Evolutionary conservation across 768 basidiomycete species (phyloP).

Genomic region (Leccinum olivaceopallidum): DNA sequence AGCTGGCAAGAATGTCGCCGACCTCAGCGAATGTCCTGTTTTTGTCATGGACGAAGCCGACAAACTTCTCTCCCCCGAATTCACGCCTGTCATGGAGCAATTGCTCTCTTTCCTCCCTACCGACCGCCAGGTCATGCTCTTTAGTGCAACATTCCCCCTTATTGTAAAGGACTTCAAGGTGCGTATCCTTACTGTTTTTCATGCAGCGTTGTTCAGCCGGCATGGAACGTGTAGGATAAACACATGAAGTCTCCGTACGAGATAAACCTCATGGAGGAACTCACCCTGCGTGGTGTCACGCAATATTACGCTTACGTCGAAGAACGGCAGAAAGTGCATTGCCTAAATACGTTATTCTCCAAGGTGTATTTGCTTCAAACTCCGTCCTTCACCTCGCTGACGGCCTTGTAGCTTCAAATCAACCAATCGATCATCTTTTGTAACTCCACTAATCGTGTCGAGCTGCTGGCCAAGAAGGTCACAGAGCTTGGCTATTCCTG

Average conservation of each 20-base stretch:
- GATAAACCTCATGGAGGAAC: conserved; percentile 99
- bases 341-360: conserved; percentile 98
- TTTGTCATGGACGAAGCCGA: conserved; percentile 99
- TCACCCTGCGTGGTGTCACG: conserved; percentile 96
- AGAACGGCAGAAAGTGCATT: conserved; percentile 99
- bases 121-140: conserved; percentile 96
- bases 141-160: conserved; percentile 98
- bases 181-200: not conserved
- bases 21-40: conserved; percentile 90
- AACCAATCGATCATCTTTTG: conserved; percentile 99
- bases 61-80: conserved; percentile 96
- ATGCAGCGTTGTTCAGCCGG: conserved; percentile 11
- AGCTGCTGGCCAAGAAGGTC: conserved; percentile 98
- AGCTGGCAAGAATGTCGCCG: conserved; percentile 89
- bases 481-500: conserved; percentile 99
- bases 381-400: conserved; percentile 5
- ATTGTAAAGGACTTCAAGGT: conserved; percentile 99
- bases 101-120: conserved; percentile 81
- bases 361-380: conserved; percentile 54
- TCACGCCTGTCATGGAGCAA: conserved; percentile 98
- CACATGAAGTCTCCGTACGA: conserved; percentile 96
- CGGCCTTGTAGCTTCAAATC: conserved; percentile 83
- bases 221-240: conserved; percentile 65
- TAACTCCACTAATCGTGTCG: conserved; percentile 99
- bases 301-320: conserved; percentile 99